These are phyloP conservation scores for Rhodomyrtus tomentosa DNA, from an alignment of 345 rosid genomes.

Conservation along the genomic window DNA sequence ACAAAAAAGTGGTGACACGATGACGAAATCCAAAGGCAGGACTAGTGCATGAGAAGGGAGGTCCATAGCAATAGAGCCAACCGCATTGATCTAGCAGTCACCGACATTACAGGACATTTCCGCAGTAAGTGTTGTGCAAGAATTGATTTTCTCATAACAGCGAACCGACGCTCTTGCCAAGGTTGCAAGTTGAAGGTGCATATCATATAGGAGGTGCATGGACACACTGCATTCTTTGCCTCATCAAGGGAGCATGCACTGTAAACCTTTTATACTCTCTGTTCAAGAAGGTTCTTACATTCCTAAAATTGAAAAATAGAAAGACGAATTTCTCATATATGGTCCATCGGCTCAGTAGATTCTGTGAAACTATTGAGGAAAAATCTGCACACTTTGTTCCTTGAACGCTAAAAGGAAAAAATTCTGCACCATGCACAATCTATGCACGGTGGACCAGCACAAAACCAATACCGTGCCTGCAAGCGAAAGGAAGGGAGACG, in stretches of 20 bases:
- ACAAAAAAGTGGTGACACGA: background rate
- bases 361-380: background rate
- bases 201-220: background rate
- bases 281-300: background rate
- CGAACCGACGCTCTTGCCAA: background rate
- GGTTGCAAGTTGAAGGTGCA: background rate
- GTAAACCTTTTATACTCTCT: background rate
- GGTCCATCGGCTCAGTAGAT: background rate
- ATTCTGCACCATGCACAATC: background rate
- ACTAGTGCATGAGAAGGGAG: background rate
- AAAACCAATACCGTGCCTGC: constrained; percentile 79
- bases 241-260: background rate
- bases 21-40: background rate
- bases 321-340: background rate
- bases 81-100: background rate
- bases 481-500: constrained; percentile 85
- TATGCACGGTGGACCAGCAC: background rate
- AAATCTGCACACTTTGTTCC: background rate
- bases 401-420: background rate
- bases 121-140: background rate
- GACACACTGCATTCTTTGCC: background rate
- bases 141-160: background rate
- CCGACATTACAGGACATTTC: background rate
- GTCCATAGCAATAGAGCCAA: background rate
- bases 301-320: background rate